These are phyloP conservation scores for Aspergillus aculeatinus DNA, from an alignment of 2,329 filamentous ascomycete genomes.

Conservation along the genomic window DNA sequence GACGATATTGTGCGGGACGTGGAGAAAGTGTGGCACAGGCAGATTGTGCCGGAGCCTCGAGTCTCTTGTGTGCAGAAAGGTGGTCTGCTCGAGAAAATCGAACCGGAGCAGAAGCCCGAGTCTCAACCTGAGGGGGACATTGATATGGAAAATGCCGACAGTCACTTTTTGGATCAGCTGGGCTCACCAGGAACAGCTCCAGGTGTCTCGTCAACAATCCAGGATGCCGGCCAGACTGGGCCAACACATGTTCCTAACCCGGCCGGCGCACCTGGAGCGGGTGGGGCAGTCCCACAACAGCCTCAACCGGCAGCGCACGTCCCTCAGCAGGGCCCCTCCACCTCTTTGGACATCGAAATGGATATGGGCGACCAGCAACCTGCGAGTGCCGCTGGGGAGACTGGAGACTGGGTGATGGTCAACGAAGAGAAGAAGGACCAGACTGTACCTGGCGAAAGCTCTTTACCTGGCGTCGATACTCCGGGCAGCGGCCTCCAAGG, in stretches of 20 bases:
- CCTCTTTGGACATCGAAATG: constrained; percentile 41
- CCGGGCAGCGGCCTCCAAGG: constrained; percentile 26
- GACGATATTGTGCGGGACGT: constrained; percentile 75
- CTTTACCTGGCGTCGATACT: constrained; percentile 14
- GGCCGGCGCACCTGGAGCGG: constrained; percentile 4
- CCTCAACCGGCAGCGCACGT: constrained; percentile 21
- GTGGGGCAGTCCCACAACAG: background rate
- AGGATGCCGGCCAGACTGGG: constrained; percentile 25
- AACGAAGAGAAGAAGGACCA: constrained; percentile 57
- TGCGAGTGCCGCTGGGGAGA: constrained; percentile 46
- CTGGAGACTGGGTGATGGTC: constrained; percentile 74
- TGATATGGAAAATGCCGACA: constrained; percentile 35
- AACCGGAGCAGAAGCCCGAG: constrained; percentile 29
- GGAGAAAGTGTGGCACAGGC: constrained; percentile 67
- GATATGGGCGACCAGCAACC: constrained; percentile 54
- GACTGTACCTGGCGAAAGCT: constrained; percentile 10
- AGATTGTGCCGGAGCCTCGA: constrained; percentile 62
- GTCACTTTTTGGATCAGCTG: constrained; percentile 37
- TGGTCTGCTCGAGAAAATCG: constrained; percentile 62
- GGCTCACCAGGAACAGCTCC: constrained; percentile 22
- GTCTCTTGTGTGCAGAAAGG: constrained; percentile 75
- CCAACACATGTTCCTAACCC: constrained; percentile 2
- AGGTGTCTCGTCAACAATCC: constrained; percentile 52
- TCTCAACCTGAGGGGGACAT: constrained; percentile 30
- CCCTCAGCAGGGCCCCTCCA: constrained; percentile 11